Conservation (phyloP, 257 asterid species). For the Paulownia fortunei region DNA sequence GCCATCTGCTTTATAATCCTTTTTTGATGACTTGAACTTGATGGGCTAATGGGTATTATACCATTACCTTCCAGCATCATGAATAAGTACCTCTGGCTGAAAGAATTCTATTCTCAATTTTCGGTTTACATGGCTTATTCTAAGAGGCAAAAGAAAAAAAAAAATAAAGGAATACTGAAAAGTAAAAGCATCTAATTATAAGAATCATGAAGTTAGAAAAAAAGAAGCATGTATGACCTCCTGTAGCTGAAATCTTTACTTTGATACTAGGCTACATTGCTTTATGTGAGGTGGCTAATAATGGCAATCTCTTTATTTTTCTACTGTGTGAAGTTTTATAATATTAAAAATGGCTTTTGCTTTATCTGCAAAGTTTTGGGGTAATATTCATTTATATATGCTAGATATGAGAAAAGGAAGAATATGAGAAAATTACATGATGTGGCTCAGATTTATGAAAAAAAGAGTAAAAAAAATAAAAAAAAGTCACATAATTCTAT, state of each 20-base stretch:
- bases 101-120: conserved; percentile 1
- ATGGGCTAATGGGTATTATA: conserved; percentile 1
- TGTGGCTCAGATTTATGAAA: too few species aligned
- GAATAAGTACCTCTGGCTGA: neutral
- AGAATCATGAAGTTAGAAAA: conserved; percentile 8
- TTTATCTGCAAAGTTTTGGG: conserved; percentile 23
- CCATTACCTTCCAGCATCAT: conserved; percentile 7
- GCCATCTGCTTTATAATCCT: conserved; percentile 10
- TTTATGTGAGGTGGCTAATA: conserved; percentile 19
- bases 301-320: conserved; percentile 22
- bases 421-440: too few species aligned
- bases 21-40: conserved; percentile 15
- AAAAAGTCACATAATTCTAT: too few species aligned
- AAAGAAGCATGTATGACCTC: neutral
- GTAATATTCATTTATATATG: too few species aligned
- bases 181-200: conserved; percentile 22
- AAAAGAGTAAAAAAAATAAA: too few species aligned
- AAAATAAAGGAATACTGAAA: conserved; percentile 12
- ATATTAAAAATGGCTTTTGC: neutral
- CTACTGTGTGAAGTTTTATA: conserved; percentile 23
- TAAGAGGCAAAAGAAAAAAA: neutral
- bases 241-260: conserved; percentile 24
- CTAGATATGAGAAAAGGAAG: too few species aligned
- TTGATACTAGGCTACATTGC: conserved; percentile 20
- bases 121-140: neutral